phyloP scores from a whole-genome alignment of 1,139 yeast species.

The Geotrichum cucujoidarum region DNA sequence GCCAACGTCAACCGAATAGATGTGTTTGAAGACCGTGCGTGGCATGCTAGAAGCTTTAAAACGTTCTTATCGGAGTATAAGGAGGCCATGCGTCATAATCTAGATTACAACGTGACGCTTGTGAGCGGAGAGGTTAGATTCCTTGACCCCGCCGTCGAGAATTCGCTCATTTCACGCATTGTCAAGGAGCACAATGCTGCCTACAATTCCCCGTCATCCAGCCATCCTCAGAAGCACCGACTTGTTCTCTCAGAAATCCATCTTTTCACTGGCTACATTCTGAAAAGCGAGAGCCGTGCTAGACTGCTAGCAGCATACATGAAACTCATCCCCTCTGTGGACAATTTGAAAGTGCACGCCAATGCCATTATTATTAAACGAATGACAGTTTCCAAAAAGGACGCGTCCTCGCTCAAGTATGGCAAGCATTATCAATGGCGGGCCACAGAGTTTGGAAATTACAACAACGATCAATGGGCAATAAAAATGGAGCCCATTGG shows the following conservation, averaged over 20 bases:
- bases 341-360: conserved; percentile 11
- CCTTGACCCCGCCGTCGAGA: conserved; percentile 35
- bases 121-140: conserved; percentile 29
- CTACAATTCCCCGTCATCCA: conserved; percentile 5
- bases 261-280: conserved; percentile 14
- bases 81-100: conserved; percentile 26
- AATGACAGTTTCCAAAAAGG: conserved; percentile 8
- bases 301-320: conserved; percentile 4
- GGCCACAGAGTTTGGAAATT: conserved; percentile 30
- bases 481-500: conserved; percentile 27
- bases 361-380: conserved; percentile 16
- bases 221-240: conserved; percentile 3
- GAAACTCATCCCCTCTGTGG: conserved; percentile 1
- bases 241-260: conserved; percentile 6
- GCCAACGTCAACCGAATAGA: conserved; percentile 32
- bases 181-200: conserved; percentile 34
- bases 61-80: conserved; percentile 33
- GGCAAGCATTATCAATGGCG: conserved; percentile 25
- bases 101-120: conserved; percentile 31
- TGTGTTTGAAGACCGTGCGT: conserved; percentile 43
- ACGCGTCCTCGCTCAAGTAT: conserved; percentile 5
- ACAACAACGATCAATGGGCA: conserved; percentile 26
- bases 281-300: conserved; percentile 13
- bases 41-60: conserved; percentile 39
- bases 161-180: conserved; percentile 31